These are phyloP conservation scores for Fusarium tuaranense DNA, from an alignment of 2,329 filamentous ascomycete species.

Conservation along the genomic window DNA sequence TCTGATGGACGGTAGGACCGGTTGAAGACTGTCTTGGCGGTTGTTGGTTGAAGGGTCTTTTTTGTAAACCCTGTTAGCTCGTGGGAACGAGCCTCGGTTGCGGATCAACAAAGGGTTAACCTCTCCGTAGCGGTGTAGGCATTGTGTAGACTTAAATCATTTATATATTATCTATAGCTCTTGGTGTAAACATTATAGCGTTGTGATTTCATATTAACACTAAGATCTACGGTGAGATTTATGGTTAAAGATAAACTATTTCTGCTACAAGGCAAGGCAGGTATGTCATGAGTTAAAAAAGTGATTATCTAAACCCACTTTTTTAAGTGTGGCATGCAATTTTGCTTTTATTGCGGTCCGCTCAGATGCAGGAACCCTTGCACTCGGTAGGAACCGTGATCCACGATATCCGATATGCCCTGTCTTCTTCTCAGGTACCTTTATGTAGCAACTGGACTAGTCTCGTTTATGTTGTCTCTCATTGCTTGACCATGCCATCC, in stretches of 20 bases:
- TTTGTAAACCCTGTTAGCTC: not conserved
- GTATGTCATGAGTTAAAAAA: not conserved
- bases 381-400: not conserved
- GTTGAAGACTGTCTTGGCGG: constrained; percentile 1
- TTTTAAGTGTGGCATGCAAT: not conserved
- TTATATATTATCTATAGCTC: not conserved
- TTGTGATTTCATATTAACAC: not conserved
- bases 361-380: not conserved
- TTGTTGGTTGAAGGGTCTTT: constrained; percentile 6
- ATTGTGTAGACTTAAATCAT: not conserved
- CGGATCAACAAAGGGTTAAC: not conserved
- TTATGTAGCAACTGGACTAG: not conserved
- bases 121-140: not conserved
- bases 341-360: not conserved
- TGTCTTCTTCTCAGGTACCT: not conserved
- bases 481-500: not conserved
- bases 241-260: not conserved
- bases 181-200: not conserved
- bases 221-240: not conserved
- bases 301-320: not conserved
- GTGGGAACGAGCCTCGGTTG: not conserved
- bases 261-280: not conserved
- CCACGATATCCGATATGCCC: not conserved
- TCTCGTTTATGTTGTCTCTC: not conserved
- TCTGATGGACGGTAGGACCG: not conserved